Base-by-base conservation (phyloP, 169 alveolate species). In the Plasmodium blacklocki region DNA sequence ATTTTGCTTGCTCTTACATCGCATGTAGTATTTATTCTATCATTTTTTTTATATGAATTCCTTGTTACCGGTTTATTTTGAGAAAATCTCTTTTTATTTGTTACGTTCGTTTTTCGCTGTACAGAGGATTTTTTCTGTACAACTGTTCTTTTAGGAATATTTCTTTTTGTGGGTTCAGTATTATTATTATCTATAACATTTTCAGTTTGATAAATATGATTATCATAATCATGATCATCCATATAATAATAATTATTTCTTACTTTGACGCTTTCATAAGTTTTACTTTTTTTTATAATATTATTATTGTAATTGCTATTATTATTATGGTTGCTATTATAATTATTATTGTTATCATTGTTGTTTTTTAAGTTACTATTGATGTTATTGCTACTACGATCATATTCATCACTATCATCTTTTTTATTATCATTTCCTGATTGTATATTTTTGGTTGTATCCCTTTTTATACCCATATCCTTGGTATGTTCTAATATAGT, bases 401-500 rank as follows among this genome's bases (percentile, higher is more conserved):
- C 2, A 39, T 39, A 9, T 0, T 39, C 47, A 39, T 39, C 11
- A 39, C 1, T 9, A 39, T 39, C 11, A 39, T 39, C 47, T 0
- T 39, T 39, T 39, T 39, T 39, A 39, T 39, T 39, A 39, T 39
- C 47, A 39, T 39, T 56, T 56, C 32, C 15, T 56, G 18, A 56
- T 6, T 5, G 29, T 18, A 3, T 14, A 56, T 21, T 56, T 39
- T 39, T 39, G 9, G 11, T 0, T 39, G 7, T 39, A 43, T 43
- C 32, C 56, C 52, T 54, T 50, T 19, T 18, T 12, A 21, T 47
- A 21, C 26, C 59, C 19, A 73, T 15, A 70, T 59, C 54, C 52
- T 70, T 71, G 15, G 91, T 47, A 32, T 83, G 91, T 18, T 49
- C 88, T 49, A 86, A 60, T 23, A 86, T 86, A 0, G 67, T 49